These are phyloP conservation scores for Parsonsia alboflavescens DNA, from an alignment of 257 asterid species.

Conservation along the genomic window DNA sequence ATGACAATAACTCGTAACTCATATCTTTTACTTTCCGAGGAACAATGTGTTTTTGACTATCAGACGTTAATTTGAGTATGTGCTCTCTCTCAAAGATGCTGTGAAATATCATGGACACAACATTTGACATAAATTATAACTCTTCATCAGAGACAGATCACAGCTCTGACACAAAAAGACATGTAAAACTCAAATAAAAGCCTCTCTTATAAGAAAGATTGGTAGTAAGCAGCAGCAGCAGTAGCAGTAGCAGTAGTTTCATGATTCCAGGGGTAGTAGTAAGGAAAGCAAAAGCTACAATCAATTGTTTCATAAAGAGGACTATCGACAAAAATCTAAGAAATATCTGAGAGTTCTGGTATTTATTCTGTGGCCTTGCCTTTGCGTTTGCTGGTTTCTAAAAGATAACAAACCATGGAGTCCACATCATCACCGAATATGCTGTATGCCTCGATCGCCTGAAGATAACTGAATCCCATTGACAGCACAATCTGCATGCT, in stretches of 20 bases:
- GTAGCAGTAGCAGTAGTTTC: not conserved
- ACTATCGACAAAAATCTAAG: not conserved
- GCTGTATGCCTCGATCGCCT: constrained; percentile 87
- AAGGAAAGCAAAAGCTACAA: not conserved
- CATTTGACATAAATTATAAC: too few relatives aligned
- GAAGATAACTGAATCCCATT: constrained; percentile 94
- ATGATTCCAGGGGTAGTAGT: not conserved
- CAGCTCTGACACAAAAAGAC: too few relatives aligned
- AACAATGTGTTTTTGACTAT: too few relatives aligned
- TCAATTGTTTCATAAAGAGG: not conserved
- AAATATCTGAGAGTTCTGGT: not conserved
- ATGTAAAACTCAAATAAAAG: too few relatives aligned
- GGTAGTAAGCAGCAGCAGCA: too few relatives aligned
- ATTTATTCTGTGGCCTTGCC: constrained; percentile 89
- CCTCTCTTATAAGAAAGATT: too few relatives aligned
- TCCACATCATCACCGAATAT: constrained; percentile 93
- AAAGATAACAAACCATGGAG: constrained; percentile 82
- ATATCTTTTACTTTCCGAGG: too few relatives aligned
- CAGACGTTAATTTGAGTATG: too few relatives aligned
- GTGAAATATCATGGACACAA: too few relatives aligned
- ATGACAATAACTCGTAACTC: too few relatives aligned
- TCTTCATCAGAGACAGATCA: too few relatives aligned
- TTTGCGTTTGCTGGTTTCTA: constrained; percentile 82
- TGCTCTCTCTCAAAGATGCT: too few relatives aligned
- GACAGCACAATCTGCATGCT: constrained; percentile 85